Base-by-base conservation (phyloP, 768 basidiomycete species). In the Porphyrellus cyaneotinctus region DNA sequence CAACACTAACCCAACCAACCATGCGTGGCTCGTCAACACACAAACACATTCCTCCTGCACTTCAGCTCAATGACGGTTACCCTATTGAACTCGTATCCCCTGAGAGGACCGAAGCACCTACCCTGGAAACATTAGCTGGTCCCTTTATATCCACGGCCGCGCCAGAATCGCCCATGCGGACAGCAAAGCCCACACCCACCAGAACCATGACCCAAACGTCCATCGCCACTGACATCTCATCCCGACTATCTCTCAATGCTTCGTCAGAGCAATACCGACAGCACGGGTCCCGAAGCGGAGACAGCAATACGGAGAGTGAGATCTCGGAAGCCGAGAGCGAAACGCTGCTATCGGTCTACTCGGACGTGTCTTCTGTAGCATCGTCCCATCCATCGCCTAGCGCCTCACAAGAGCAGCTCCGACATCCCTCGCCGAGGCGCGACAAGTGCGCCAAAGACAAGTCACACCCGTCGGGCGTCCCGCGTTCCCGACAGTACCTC, bases 401-500 rank as follows among this genome's bases (percentile, higher is more conserved):
- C 18, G 60, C 67, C 15, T 72, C 72, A 5, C 61, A 63, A 45
- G 73, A 73, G 14, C 60, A 51, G 2, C 44, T 63, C 20, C 52
- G 9, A 2, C 60, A 45, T 4, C 53, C 53, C 41, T 54, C 64
- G 44, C 49, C 58, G 14, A 55, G 58, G 38, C 60, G 53, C 3
- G 65, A 58, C 39, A 26, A 55, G 9, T 72, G 68, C 35, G 52
- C 56, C 33, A 60, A 61, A 49, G 53, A 53, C 70, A 70, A 47
- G 54, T 63, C 10, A 78, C 82, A 59, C 33, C 52, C 58, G 10
- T 58, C 64, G 0, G 63, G 63, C 0, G 56, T 76, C 3, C 72
- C 75, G 15, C 73, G 69, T 32, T 69, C 71, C 18, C 75, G 78
- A 53, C 89, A 88, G 31, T 84, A 84, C 45, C 76, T 95, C 43